A percentile compares a stretch with the other conserved stretches of the same genome.
phyloP scores from a whole-genome alignment of 495 filamentous ascomycete genomes.

The Neurospora cerealis region DNA sequence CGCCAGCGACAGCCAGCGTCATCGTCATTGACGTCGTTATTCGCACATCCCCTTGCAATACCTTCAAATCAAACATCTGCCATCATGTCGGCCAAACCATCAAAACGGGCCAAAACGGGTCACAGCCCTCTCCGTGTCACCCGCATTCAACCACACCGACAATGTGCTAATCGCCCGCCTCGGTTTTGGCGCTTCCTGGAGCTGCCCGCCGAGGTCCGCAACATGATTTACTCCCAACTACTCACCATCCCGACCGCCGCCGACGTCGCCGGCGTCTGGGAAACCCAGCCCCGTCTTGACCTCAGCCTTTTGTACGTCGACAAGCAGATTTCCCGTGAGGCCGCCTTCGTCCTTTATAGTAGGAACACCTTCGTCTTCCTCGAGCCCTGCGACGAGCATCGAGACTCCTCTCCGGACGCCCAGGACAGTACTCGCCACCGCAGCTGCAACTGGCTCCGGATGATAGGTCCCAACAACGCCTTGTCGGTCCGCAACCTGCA shows the following conservation, averaged over 20 bases:
- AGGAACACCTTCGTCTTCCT: constrained; percentile 13
- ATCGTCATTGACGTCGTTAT: neutral
- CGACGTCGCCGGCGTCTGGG: neutral
- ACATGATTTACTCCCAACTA: neutral
- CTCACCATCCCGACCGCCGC: neutral
- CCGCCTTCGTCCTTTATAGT: constrained; percentile 7
- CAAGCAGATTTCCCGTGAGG: constrained; percentile 7
- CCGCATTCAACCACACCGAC: constrained; percentile 4
- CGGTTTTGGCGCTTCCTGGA: constrained; percentile 3
- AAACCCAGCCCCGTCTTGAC: neutral
- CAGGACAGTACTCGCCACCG: neutral
- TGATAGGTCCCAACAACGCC: constrained; percentile 1
- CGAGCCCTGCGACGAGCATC: constrained; percentile 8
- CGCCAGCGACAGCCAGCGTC: neutral
- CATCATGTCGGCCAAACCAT: neutral
- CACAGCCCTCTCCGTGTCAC: neutral
- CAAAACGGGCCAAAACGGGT: neutral
- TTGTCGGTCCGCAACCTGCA: constrained; percentile 7
- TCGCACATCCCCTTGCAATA: neutral
- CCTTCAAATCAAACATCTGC: neutral
- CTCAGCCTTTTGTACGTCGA: constrained; percentile 5
- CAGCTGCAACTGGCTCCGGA: constrained; percentile 1
- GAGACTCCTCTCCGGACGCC: neutral
- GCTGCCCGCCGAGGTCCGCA: constrained; percentile 3
- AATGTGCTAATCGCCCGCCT: neutral